These are phyloP conservation scores for Aspergillus leporis DNA, from an alignment of 495 filamentous ascomycete genomes.

Conservation along the genomic window DNA sequence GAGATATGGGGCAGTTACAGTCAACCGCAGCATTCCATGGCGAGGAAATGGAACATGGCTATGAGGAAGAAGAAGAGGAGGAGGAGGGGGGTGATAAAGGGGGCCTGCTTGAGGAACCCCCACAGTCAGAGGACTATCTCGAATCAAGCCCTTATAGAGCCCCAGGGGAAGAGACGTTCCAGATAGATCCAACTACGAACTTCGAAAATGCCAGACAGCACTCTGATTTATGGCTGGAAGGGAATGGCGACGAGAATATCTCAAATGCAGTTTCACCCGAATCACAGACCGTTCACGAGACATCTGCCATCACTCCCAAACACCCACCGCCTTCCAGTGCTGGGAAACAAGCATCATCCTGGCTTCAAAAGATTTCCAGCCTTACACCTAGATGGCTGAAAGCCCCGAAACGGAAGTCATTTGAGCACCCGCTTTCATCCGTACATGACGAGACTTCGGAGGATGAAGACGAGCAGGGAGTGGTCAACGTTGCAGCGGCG, in stretches of 20 bases:
- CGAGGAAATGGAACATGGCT: constrained; percentile 6
- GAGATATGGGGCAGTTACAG: constrained; percentile 17
- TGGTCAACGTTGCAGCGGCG: constrained; percentile 13
- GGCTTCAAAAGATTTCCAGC: constrained; percentile 41
- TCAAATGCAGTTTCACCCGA: constrained; percentile 21
- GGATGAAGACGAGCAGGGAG: constrained; percentile 23
- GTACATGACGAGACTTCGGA: constrained; percentile 19
- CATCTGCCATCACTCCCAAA: constrained; percentile 29
- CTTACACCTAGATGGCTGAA: constrained; percentile 45
- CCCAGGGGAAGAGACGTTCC: constrained; percentile 27
- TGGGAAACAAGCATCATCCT: constrained; percentile 33
- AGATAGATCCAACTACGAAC: constrained; percentile 28
- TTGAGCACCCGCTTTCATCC: constrained; percentile 20
- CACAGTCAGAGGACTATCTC: constrained; percentile 12
- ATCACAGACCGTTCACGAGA: constrained; percentile 17
- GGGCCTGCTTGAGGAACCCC: neutral
- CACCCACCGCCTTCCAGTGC: constrained; percentile 18
- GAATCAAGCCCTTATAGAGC: constrained; percentile 30
- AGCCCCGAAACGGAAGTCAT: constrained; percentile 27
- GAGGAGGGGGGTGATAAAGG: neutral
- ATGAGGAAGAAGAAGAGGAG: constrained; percentile 8
- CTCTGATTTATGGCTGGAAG: constrained; percentile 13
- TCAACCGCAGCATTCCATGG: constrained; percentile 13
- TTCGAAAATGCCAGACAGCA: constrained; percentile 19
- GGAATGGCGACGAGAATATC: constrained; percentile 18